Conservation (phyloP, 192 early-diverging fungal species). For the Backusella psychrophila region DNA sequence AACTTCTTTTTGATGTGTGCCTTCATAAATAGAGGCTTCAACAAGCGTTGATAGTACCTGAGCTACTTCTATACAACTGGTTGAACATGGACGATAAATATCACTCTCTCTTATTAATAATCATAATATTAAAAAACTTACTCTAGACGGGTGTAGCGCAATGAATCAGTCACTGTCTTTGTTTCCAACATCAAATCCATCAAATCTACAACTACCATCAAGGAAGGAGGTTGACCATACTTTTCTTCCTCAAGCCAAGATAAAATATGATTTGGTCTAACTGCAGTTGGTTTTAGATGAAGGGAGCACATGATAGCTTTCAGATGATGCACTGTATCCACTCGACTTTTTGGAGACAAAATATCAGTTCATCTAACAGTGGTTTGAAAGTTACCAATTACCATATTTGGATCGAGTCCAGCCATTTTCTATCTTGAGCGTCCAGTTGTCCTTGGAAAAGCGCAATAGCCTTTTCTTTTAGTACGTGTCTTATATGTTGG, state of each 20-base stretch:
- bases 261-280: not conserved
- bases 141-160: not conserved
- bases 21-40: not conserved
- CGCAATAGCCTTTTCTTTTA: not conserved
- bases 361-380: too few species aligned
- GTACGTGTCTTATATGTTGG: not conserved
- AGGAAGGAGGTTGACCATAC: not conserved
- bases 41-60: not conserved
- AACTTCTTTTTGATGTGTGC: not conserved
- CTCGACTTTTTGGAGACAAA: not conserved
- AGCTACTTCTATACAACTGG: not conserved
- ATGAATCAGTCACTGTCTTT: not conserved
- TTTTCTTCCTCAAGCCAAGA: slow-evolving; percentile 1
- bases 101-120: not conserved
- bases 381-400: not conserved
- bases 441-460: not conserved
- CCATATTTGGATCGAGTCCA: not conserved
- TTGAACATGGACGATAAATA: not conserved
- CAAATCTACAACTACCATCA: not conserved
- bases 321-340: not conserved
- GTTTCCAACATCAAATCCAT: not conserved
- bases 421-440: not conserved
- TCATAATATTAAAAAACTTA: not conserved
- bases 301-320: not conserved
- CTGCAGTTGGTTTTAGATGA: not conserved